Percentiles rank a stretch among this genome's conserved stretches.
Conservation (phyloP, 129 eudicot species). For the Lonicera japonica region DNA sequence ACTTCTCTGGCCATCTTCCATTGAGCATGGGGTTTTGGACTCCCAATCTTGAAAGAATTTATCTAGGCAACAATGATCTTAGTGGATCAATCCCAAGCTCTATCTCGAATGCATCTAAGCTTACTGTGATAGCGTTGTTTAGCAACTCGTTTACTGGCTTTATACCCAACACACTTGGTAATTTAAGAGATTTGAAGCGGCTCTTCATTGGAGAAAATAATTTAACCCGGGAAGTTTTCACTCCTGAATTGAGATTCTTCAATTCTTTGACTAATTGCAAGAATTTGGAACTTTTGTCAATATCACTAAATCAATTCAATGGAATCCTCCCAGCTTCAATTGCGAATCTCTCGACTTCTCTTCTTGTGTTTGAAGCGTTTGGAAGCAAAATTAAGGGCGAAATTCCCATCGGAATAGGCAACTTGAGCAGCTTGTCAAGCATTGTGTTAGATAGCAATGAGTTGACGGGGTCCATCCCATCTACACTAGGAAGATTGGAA, state of each 20-base stretch:
- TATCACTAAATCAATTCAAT: slow-evolving; percentile 20
- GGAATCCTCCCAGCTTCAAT: slow-evolving; percentile 27
- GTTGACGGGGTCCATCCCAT: slow-evolving; percentile 31
- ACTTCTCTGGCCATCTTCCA: slow-evolving; percentile 31
- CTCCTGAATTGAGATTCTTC: slow-evolving; percentile 19
- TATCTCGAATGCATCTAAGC: slow-evolving; percentile 32
- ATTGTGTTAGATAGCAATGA: slow-evolving; percentile 24
- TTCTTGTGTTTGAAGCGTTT: slow-evolving; percentile 16
- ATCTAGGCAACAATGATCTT: slow-evolving; percentile 14
- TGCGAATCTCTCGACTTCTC: slow-evolving; percentile 29
- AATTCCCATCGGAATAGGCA: slow-evolving; percentile 36
- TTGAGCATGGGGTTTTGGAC: slow-evolving; percentile 14
- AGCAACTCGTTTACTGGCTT: slow-evolving; percentile 27
- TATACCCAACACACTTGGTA: slow-evolving; percentile 31
- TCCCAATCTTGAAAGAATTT: slow-evolving; percentile 29
- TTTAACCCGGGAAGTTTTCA: slow-evolving; percentile 18
- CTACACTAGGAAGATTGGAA: slow-evolving; percentile 12
- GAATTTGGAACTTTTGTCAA: slow-evolving; percentile 6
- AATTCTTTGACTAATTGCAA: slow-evolving; percentile 30
- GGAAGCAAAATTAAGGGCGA: slow-evolving; percentile 23
- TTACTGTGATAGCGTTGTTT: slow-evolving; percentile 10
- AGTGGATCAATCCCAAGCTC: slow-evolving; percentile 32
- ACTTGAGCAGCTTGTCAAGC: slow-evolving; percentile 15
- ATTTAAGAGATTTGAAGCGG: slow-evolving; percentile 13
- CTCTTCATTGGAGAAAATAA: slow-evolving; percentile 18